phyloP scores from a whole-genome alignment of 768 basidiomycete genomes.

The Lactarius indigo region DNA sequence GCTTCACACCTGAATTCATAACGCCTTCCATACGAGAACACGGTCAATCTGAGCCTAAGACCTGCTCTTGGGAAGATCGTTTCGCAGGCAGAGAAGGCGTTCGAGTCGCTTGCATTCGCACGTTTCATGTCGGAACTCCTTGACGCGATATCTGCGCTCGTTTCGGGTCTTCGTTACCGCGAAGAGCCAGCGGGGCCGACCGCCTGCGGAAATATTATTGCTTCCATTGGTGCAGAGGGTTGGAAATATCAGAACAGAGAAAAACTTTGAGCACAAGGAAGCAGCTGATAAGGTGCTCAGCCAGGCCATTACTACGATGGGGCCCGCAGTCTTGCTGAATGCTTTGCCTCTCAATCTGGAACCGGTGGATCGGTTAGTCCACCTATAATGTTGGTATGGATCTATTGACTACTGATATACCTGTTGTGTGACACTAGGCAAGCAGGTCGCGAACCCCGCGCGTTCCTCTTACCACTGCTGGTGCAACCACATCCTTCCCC shows the following conservation, averaged over 20 bases:
- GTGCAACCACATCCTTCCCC: conserved; percentile 76
- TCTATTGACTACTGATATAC: conserved; percentile 3
- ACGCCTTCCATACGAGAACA: conserved; percentile 46
- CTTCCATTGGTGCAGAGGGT: conserved; percentile 66
- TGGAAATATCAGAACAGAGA: conserved; percentile 69
- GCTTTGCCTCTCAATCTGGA: conserved; percentile 84
- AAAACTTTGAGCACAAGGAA: conserved; percentile 89
- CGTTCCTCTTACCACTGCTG: conserved; percentile 87
- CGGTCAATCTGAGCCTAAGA: conserved; percentile 41
- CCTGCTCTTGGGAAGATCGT: conserved; percentile 65
- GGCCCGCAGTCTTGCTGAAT: conserved; percentile 73
- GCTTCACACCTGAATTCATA: conserved; percentile 66
- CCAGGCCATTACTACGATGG: conserved; percentile 78
- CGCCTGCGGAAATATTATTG: conserved; percentile 68
- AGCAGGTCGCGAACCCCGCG: conserved; percentile 78
- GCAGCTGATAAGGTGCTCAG: conserved; percentile 76
- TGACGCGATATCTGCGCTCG: conserved; percentile 65
- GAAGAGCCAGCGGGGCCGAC: conserved; percentile 41
- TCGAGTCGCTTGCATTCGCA: conserved; percentile 72
- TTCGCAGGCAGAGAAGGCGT: conserved; percentile 56
- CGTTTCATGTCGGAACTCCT: conserved; percentile 77
- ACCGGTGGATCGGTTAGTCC: conserved; percentile 66
- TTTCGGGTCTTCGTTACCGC: conserved; percentile 56
- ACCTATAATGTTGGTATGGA: neutral
- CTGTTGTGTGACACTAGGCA: conserved; percentile 39